These are phyloP conservation scores for Coprinopsis cinerea DNA, from an alignment of 768 basidiomycete species.

Conservation along the genomic window DNA sequence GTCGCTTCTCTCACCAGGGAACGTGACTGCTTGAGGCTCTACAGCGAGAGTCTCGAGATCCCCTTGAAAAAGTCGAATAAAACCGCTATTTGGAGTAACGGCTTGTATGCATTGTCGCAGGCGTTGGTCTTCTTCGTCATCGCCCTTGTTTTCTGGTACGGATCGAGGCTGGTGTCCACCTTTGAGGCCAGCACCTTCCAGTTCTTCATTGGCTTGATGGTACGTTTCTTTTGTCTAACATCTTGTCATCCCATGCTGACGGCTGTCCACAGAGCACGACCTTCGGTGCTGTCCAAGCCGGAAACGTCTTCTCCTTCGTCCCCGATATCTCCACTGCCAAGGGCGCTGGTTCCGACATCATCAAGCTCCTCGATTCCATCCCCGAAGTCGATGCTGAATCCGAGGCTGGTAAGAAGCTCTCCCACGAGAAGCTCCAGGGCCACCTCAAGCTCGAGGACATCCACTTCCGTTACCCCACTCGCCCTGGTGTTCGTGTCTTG, in stretches of 20 bases:
- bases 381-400: constrained; percentile 71
- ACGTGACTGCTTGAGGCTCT: constrained; percentile 54
- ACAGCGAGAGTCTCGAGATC: constrained; percentile 56
- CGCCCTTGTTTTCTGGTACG: constrained; percentile 69
- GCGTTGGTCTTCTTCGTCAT: constrained; percentile 66
- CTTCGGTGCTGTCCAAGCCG: constrained; percentile 69
- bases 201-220: constrained; percentile 76
- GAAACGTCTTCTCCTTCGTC: constrained; percentile 67
- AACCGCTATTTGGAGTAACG: constrained; percentile 46
- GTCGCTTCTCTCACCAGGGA: constrained; percentile 81
- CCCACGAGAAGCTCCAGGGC: constrained; percentile 25
- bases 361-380: constrained; percentile 57
- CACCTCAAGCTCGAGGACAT: constrained; percentile 65
- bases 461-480: constrained; percentile 76
- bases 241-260: constrained; percentile 16
- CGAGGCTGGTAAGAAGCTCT: constrained; percentile 37
- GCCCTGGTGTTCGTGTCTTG: constrained; percentile 69
- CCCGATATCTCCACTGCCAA: constrained; percentile 77
- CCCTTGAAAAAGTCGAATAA: constrained; percentile 56
- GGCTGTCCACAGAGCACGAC: constrained; percentile 41
- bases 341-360: constrained; percentile 58
- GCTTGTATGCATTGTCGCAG: constrained; percentile 65
- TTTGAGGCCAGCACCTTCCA: constrained; percentile 40
- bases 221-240: constrained; percentile 19
- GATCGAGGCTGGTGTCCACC: constrained; percentile 45